Base-by-base conservation (phyloP, 805 yeast species). In the Teunomyces barrocoloradensis region DNA sequence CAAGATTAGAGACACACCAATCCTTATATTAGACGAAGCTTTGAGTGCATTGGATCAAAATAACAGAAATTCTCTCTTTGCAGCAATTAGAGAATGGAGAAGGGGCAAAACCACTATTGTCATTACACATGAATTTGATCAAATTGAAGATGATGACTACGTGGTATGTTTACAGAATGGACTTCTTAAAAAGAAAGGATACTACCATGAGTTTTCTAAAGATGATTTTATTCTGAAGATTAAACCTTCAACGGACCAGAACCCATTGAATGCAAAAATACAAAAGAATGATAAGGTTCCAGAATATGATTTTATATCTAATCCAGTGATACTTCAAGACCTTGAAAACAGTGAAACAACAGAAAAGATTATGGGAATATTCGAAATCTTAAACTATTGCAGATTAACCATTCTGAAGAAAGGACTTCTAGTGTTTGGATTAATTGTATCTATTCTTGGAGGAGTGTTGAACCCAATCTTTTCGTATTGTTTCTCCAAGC, bases 21-120 rank as follows among this genome's bases (percentile, higher is more conserved):
- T 94, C 4, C 66, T 92, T 49, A 77, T 94, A 2, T 68, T 91
- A 23, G 99, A 94, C 67, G 99, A 94, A 61, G 79, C 94, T 3
- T 69, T 88, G 2, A 84, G 94, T 42, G 97, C 97, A 0, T 66
- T 94, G 47, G 97, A 94, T 61, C 60, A 66, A 2, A 56, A 55
- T 0, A 75, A 76, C 37, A 74, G 83, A 50, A 65, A 66, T 0
- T 46, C 59, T 3, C 61, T 89, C 4, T 63, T 85, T 57, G 60
- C 66, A 2, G 73, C 74, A 0, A 72, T 94, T 10, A 76, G 79
- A 45, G 46, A 53, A 3, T 82, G 87, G 84, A 75, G 98, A 54
- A 48, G 51, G 6, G 82, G 79, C 2, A 84, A 78, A 53, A 87
- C 97, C 0, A 91, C 97, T 0, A 77, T 94, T 12, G 67, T 89